Base-by-base conservation (phyloP, 345 rosid species). In the Tarenaya hassleriana region DNA sequence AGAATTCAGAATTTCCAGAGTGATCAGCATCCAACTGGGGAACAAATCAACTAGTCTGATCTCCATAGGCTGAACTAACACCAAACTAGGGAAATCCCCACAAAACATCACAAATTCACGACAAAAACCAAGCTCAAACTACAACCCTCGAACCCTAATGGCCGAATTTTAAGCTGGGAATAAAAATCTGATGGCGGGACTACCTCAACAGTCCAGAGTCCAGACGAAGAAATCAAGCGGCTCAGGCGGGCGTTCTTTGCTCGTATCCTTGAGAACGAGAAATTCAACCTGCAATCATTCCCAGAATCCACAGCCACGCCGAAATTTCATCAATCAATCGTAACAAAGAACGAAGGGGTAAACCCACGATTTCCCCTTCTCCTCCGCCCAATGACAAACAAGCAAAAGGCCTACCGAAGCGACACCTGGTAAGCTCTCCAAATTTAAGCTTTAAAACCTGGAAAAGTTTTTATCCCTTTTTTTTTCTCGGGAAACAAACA, bases 181-280 rank as follows among this genome's bases (percentile, higher is more conserved):
- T 2, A 24, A 24, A 5, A 24, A 24, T 24, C 29, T 24, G 3
- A 24, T 24, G n/a, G n/a, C n/a, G 29, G 29, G 29, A 35, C 17
- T 75, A 90, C 97, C 98, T 91, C 94, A 50, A 87, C 83, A 66
- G 95, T 91, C 98, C 98, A 91, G 68, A 66, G 95, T 91, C 98
- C 98, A 91, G 68, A 91, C 84, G 81, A 91, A 91, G 95, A 91
- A 91, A 91, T 91, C 98, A 44, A 91, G 96, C 18, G 96, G 98
- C 81, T 91, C 98, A 0, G 98, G 96, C 0, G 79, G 82, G 53
- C 61, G 73, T 34, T 70, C 88, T 76, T 77, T 84, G 77, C 70
- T 87, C 96, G 87, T 91, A 24, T 24, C 29, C 29, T 56, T 53
- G 60, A 70, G 60, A 51, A 50, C 1, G 29, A 24, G 29, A 24